Conservation (phyloP, 371 early-diverging fungal genomes). For the Dichotomocladium elegans region DNA sequence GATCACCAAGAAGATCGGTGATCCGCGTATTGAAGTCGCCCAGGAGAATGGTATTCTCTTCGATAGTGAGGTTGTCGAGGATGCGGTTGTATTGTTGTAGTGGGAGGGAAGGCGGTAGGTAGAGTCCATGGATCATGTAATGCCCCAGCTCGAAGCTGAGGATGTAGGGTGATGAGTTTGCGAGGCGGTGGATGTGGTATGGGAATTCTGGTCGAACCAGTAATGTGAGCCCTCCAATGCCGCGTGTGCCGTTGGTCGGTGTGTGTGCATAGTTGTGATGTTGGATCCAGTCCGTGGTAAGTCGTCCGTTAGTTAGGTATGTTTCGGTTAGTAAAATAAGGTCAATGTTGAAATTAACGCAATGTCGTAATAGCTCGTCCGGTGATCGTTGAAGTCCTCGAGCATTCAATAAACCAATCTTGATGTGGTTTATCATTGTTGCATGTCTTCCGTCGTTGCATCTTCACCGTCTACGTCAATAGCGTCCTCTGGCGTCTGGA, state of each 20-base stretch:
- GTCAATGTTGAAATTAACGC: background rate
- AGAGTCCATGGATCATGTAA: background rate
- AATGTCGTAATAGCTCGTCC: background rate
- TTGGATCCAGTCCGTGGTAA: background rate
- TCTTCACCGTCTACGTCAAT: background rate
- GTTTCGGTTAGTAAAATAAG: background rate
- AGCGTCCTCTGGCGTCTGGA: background rate
- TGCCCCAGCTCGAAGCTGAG: background rate
- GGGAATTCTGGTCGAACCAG: background rate
- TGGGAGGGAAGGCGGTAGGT: background rate
- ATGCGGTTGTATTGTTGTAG: background rate
- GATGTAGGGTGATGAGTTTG: background rate
- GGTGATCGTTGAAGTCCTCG: background rate
- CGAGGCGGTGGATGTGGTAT: background rate
- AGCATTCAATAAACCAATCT: background rate
- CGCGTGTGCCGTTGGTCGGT: background rate
- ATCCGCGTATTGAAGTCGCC: slow-evolving; percentile 4
- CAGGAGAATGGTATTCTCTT: background rate
- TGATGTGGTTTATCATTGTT: background rate
- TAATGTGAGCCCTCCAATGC: background rate
- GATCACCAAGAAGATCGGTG: background rate
- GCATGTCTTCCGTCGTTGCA: background rate
- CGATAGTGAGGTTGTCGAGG: background rate
- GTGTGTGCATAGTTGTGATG: slow-evolving; percentile 1
- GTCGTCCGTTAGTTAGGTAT: background rate